Conservation (phyloP, 2,329 filamentous ascomycete species). For the Apiospora koreana region DNA sequence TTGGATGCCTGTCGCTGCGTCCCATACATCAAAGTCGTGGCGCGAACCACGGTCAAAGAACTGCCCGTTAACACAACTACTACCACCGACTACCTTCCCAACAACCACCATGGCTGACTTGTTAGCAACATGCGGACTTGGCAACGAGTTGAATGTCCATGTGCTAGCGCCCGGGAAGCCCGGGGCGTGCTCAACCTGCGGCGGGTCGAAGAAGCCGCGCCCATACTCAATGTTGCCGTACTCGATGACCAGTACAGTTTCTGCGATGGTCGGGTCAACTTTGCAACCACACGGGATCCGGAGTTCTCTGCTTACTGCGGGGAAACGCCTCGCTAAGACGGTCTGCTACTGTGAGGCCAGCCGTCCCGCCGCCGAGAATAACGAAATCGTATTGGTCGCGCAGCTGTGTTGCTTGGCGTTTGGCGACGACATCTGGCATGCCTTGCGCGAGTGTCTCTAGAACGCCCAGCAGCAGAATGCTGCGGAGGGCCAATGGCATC, state of each 20-base stretch:
- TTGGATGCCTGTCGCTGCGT: constrained; percentile 26
- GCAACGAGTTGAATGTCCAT: not conserved
- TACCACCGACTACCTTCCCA: constrained; percentile 38
- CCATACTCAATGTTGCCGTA: constrained; percentile 12
- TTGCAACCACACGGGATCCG: not conserved
- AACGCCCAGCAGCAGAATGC: not conserved
- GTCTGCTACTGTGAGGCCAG: constrained; percentile 35
- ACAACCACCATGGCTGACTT: constrained; percentile 29
- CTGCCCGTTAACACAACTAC: constrained; percentile 39
- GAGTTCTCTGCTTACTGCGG: constrained; percentile 20
- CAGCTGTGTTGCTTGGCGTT: constrained; percentile 28
- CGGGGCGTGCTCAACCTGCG: constrained; percentile 1
- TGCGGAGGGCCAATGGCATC: not conserved
- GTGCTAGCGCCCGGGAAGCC: not conserved
- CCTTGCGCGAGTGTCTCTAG: not conserved
- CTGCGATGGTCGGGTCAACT: constrained; percentile 12
- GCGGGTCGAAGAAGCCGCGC: constrained; percentile 14
- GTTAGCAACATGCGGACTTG: constrained; percentile 24
- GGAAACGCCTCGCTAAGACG: constrained; percentile 33
- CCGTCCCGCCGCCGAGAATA: constrained; percentile 34
- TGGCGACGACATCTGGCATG: constrained; percentile 1
- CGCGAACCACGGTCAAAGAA: constrained; percentile 39
- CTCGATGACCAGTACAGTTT: constrained; percentile 21
- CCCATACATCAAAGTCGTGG: constrained; percentile 40
- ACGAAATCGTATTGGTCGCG: constrained; percentile 32